Evolutionary conservation across 805 yeast genomes (phyloP), one percentile per base, ranked within the genome.

Genomic region (Starmerella bacillaris): DNA sequence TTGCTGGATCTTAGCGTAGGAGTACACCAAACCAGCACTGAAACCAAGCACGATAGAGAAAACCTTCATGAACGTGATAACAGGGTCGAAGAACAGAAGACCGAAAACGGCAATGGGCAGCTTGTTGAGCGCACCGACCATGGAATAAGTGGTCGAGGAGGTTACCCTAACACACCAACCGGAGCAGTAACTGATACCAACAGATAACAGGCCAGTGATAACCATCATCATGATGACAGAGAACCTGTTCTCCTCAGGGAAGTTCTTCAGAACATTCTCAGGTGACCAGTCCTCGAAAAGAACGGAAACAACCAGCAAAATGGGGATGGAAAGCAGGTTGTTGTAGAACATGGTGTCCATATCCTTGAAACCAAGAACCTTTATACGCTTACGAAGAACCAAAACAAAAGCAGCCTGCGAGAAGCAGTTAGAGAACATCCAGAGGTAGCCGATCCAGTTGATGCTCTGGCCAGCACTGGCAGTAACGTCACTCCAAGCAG

Each of bases 131-230:
- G 98, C 98, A 59, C 98, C 98, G 40, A 89, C 96, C 98, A 89
- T 89, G 36, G 94, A 82, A 65, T 89, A 89, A 37, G 98, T 89
- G 37, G 98, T 89, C 19, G 96, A 84, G 17, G 95, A 82, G 30
- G 98, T 89, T 45, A 89, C 96, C 65, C 98, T 80, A 46, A 89
- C 93, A 71, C 98, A 89, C 98, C 98, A 89, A 42, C 95, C 98
- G 9, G 96, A 83, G 61, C 94, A 82, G 71, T 89, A 89, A 30
- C 96, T 86, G 57, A 89, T 89, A 64, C 93, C 95, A 36, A 89
- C 93, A 21, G 95, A 77, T 30, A 92, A 76, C 48, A 79, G 70
- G 59, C 98, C 98, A 24, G 94, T 80, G 54, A 86, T 69, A 43
- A 89, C 51, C 94, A 89, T 84, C 49, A 82, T 74, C 30, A 74